A percentile compares a stretch with the other conserved stretches of the same genome.
Conservation (phyloP, 2,329 filamentous ascomycete species). For the Xenosphaeropsis pyriputrescens region DNA sequence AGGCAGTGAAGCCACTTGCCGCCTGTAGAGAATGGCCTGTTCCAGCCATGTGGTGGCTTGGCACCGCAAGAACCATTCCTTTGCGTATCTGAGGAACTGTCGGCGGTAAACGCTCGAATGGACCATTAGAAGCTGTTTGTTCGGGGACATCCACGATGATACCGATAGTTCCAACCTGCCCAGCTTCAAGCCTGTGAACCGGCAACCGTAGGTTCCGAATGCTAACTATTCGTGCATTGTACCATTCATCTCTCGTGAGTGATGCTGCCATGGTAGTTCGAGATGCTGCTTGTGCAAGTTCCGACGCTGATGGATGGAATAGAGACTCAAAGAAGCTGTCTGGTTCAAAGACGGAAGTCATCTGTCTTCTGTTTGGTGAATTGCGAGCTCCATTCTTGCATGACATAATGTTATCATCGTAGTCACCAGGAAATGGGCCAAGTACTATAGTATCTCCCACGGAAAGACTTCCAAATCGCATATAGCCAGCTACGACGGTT, state of each 20-base stretch:
- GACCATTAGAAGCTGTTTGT: neutral
- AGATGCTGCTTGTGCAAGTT: constrained; percentile 35
- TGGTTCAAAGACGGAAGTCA: constrained; percentile 23
- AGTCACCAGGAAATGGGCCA: constrained; percentile 58
- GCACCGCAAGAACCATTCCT: constrained; percentile 68
- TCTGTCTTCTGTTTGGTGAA: neutral
- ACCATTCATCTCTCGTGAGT: constrained; percentile 55
- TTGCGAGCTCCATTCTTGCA: constrained; percentile 5
- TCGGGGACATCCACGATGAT: constrained; percentile 41
- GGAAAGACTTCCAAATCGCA: constrained; percentile 64
- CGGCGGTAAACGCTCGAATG: constrained; percentile 17
- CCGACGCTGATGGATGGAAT: constrained; percentile 36
- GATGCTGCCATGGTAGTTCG: constrained; percentile 36
- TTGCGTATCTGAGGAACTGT: constrained; percentile 41
- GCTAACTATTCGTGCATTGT: constrained; percentile 66
- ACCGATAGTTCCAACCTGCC: constrained; percentile 83
- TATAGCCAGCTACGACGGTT: constrained; percentile 70
- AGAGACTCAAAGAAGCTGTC: constrained; percentile 26
- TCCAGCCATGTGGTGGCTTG: constrained; percentile 40
- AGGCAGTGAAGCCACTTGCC: constrained; percentile 55
- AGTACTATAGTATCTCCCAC: constrained; percentile 67
- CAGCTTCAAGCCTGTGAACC: constrained; percentile 58
- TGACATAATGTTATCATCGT: constrained; percentile 17
- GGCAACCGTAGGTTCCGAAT: constrained; percentile 79
- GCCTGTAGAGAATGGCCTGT: constrained; percentile 44